These are phyloP conservation scores for Rosellinia necatrix DNA, from an alignment of 2,329 filamentous ascomycete species.

Conservation along the genomic window DNA sequence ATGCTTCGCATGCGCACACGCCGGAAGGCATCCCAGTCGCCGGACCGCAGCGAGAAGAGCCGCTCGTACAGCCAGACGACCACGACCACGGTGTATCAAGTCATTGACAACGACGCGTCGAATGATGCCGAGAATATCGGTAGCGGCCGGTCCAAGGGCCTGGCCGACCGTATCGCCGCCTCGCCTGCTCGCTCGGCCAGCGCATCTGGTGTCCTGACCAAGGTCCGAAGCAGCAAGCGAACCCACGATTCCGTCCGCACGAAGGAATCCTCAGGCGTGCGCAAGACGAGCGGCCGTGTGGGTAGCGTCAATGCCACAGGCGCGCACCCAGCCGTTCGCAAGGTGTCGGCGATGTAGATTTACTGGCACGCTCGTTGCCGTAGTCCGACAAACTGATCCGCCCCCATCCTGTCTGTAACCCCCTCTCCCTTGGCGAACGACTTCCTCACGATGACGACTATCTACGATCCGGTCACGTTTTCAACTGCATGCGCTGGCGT, in stretches of 20 bases:
- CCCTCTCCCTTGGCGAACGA: constrained; percentile 29
- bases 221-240: constrained; percentile 67
- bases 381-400: constrained; percentile 25
- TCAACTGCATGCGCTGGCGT: constrained; percentile 51
- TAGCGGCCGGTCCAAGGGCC: constrained; percentile 59
- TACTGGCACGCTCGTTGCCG: constrained; percentile 23
- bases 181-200: constrained; percentile 53
- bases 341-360: constrained; percentile 56
- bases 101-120: constrained; percentile 69
- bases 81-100: constrained; percentile 69
- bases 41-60: constrained; percentile 62
- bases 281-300: constrained; percentile 69
- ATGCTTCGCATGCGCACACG: constrained; percentile 74
- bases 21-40: constrained; percentile 68
- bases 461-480: constrained; percentile 49
- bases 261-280: constrained; percentile 59
- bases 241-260: constrained; percentile 55
- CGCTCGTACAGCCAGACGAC: constrained; percentile 77
- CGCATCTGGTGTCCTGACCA: constrained; percentile 62
- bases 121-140: constrained; percentile 75
- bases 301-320: constrained; percentile 59
- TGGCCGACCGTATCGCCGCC: constrained; percentile 56
- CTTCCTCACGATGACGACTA: constrained; percentile 49
- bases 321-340: constrained; percentile 54
- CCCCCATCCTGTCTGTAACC: constrained; percentile 33